phyloP scores from a whole-genome alignment of 2,329 filamentous ascomycete genomes.

The Colletotrichum sp. region DNA sequence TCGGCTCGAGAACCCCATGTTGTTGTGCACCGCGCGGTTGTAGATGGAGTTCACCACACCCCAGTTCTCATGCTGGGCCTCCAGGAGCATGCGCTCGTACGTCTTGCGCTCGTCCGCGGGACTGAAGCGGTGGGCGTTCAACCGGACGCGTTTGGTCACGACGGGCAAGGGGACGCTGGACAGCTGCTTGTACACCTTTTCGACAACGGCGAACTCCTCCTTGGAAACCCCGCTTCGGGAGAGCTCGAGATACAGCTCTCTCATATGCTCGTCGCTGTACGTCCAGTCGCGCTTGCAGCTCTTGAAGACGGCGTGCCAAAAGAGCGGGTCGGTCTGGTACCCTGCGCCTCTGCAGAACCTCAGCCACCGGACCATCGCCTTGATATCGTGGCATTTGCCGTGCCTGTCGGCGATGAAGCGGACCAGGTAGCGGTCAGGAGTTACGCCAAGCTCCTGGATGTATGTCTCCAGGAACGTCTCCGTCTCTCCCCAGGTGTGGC shows the following conservation, averaged over 20 bases:
- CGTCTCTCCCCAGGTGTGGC: constrained; percentile 43
- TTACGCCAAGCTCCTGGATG: constrained; percentile 36
- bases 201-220: constrained; percentile 7
- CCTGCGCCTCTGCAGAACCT: constrained; percentile 39
- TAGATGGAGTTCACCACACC: constrained; percentile 42
- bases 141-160: constrained; percentile 21
- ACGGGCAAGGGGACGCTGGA: neutral
- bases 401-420: constrained; percentile 49
- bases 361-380: constrained; percentile 46
- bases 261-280: constrained; percentile 38
- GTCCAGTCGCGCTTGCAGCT: constrained; percentile 43
- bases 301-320: constrained; percentile 44
- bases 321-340: constrained; percentile 39
- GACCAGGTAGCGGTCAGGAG: constrained; percentile 40
- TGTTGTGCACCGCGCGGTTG: constrained; percentile 34
- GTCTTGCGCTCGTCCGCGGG: constrained; percentile 35
- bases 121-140: constrained; percentile 21
- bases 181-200: constrained; percentile 10
- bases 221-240: constrained; percentile 28
- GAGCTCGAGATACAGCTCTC: constrained; percentile 35
- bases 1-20: constrained; percentile 41
- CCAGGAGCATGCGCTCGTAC: constrained; percentile 45
- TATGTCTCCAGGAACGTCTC: constrained; percentile 45
- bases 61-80: constrained; percentile 36
- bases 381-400: constrained; percentile 40